Percentiles rank a stretch among this genome's conserved stretches.
phyloP scores from a whole-genome alignment of 345 rosid species.

The Lumnitzera littorea region DNA sequence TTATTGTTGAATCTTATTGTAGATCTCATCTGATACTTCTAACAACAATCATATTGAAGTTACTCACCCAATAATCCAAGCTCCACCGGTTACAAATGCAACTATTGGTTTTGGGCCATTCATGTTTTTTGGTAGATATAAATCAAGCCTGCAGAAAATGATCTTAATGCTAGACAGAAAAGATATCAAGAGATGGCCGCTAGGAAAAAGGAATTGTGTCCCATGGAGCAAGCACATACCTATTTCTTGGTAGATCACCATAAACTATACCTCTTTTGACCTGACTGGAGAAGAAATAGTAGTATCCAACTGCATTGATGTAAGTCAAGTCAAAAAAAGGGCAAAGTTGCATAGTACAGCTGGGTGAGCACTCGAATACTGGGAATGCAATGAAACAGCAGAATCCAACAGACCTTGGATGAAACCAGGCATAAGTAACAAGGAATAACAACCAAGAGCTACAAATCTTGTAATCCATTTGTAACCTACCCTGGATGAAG shows the following conservation, averaged over 20 bases:
- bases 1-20: not conserved
- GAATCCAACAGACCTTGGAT: slow-evolving; percentile 58
- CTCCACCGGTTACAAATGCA: slow-evolving; percentile 95
- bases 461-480: slow-evolving; percentile 81
- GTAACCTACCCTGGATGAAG: slow-evolving; percentile 90
- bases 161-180: not conserved
- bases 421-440: slow-evolving; percentile 87
- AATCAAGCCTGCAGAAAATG: slow-evolving; percentile 61
- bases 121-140: slow-evolving; percentile 69
- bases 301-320: slow-evolving; percentile 73
- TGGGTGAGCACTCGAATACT: too few relatives aligned
- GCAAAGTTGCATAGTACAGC: too few relatives aligned
- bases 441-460: slow-evolving; percentile 86
- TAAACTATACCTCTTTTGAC: slow-evolving; percentile 76
- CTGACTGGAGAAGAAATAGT: slow-evolving; percentile 77
- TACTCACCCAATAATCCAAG: slow-evolving; percentile 97
- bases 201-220: too few relatives aligned
- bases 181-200: too few relatives aligned
- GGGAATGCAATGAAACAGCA: not conserved
- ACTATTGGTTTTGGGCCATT: slow-evolving; percentile 81
- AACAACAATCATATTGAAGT: not conserved
- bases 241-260: slow-evolving; percentile 94
- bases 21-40: not conserved
- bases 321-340: not conserved
- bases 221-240: slow-evolving; percentile 24